A percentile compares a stretch with the other conserved stretches of the same genome.
These are phyloP conservation scores for Phytopythium kandeliae DNA, from an alignment of 352 stramenopile genomes.

Conservation along the genomic window DNA sequence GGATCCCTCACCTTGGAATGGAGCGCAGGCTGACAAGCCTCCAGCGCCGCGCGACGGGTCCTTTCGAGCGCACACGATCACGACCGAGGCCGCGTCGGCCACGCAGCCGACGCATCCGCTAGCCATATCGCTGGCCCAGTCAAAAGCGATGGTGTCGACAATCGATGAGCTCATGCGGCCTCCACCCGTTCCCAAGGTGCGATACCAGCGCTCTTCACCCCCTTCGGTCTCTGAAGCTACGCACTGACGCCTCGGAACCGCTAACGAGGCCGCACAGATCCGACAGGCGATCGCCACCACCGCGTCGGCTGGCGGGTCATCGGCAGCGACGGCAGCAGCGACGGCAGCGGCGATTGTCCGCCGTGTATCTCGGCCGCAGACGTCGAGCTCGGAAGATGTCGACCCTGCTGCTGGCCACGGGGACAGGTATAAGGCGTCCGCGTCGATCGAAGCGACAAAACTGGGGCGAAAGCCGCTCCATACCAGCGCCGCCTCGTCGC, in stretches of 20 bases:
- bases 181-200: conserved; percentile 19
- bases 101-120: not conserved
- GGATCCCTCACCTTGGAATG: no score
- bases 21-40: conserved; percentile 26
- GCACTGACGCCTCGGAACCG: not conserved
- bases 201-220: not conserved
- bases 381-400: not conserved
- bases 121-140: conserved; percentile 3
- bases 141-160: conserved; percentile 8
- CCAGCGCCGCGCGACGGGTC: not conserved
- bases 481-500: not conserved
- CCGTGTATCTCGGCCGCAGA: not conserved
- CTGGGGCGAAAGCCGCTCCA: not conserved
- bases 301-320: not conserved
- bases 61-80: not conserved
- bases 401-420: not conserved
- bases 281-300: not conserved
- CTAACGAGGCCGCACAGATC: not conserved
- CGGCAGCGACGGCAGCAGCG: not conserved
- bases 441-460: not conserved
- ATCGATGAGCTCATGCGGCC: conserved; percentile 35
- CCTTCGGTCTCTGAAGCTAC: not conserved
- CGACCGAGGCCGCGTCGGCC: no score
- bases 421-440: no score
- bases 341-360: conserved; percentile 1